Conservation (phyloP, 805 yeast species). For the Ogataea methylovora region DNA sequence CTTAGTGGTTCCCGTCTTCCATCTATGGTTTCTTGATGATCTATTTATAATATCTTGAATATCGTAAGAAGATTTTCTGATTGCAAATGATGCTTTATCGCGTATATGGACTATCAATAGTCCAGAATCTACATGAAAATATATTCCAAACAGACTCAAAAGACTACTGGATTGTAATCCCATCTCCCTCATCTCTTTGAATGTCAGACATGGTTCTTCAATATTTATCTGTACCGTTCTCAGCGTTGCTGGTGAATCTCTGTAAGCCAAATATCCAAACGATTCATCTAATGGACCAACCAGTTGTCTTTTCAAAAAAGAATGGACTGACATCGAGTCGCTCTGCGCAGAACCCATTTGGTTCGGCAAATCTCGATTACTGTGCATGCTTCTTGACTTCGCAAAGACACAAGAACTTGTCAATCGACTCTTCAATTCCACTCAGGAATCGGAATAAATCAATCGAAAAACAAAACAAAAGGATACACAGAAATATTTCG, state of each 20-base stretch:
- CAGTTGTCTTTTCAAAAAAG: too few relatives aligned
- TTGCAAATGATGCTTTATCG: constrained; percentile 15
- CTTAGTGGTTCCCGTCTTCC: background rate
- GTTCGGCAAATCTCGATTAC: too few relatives aligned
- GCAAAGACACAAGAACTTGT: too few relatives aligned
- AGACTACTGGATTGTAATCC: constrained; percentile 11
- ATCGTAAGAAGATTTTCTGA: constrained; percentile 15
- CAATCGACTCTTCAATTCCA: too few relatives aligned
- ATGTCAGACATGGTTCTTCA: constrained; percentile 8
- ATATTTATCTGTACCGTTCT: constrained; percentile 8
- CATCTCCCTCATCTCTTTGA: background rate
- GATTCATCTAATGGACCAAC: constrained; percentile 16
- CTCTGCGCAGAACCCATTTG: too few relatives aligned
- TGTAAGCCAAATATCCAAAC: constrained; percentile 12
- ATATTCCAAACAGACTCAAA: constrained; percentile 20
- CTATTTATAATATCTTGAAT: constrained; percentile 21
- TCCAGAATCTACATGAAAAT: constrained; percentile 14
- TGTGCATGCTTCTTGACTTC: too few relatives aligned
- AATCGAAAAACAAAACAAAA: too few relatives aligned
- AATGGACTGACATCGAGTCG: too few relatives aligned
- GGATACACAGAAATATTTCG: too few relatives aligned
- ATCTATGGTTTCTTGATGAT: constrained; percentile 9
- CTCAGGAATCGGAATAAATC: too few relatives aligned
- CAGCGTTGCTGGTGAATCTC: constrained; percentile 11
- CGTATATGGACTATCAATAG: constrained; percentile 14